These are phyloP conservation scores for Agaricus subrufescens DNA, from an alignment of 768 basidiomycete species.

Conservation along the genomic window DNA sequence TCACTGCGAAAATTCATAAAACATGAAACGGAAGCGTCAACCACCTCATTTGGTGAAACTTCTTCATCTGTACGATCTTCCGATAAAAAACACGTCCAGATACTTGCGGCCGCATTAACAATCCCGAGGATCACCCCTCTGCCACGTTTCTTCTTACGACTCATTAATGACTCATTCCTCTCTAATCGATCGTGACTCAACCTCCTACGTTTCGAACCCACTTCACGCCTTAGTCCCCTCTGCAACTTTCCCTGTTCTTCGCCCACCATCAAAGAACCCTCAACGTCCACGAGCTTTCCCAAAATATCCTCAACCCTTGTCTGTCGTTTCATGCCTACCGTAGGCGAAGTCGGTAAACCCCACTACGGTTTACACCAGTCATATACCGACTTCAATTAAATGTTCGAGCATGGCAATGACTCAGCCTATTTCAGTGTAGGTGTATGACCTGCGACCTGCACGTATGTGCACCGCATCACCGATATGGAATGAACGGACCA, in stretches of 20 bases:
- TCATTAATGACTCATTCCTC: no score
- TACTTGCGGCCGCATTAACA: no score
- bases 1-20: conserved; percentile 14
- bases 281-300: background rate
- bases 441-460: no score
- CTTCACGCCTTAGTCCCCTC: background rate
- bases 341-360: conserved; percentile 33
- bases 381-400: conserved; percentile 9
- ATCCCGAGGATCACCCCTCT: no score
- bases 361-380: conserved; percentile 35
- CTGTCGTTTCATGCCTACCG: conserved; percentile 40
- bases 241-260: no score
- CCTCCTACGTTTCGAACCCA: background rate
- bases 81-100: no score
- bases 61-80: background rate
- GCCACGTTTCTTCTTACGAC: no score
- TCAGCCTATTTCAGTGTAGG: no score
- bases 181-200: no score
- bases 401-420: no score
- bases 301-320: conserved; percentile 18
- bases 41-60: conserved; percentile 5
- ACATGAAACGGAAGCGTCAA: conserved; percentile 23
- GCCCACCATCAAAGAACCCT: background rate
- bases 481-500: no score
- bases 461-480: no score